Evolutionary conservation across 2,329 filamentous ascomycete species (phyloP).

Genomic region (Bertia moriformis): DNA sequence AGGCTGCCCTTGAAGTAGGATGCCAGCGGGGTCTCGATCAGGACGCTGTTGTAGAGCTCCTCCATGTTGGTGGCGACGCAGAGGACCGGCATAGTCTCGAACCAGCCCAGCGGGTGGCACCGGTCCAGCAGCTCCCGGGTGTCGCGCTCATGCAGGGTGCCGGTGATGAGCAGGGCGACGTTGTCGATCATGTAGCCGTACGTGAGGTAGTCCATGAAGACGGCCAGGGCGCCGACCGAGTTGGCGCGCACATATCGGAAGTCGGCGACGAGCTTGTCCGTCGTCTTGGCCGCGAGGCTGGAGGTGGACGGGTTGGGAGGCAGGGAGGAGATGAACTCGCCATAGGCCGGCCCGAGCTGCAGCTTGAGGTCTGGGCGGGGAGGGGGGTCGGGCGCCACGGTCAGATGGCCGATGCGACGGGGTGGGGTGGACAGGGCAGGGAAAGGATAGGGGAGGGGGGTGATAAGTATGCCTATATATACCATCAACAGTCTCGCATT

Average conservation of each 20-base stretch:
- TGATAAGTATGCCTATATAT: no score
- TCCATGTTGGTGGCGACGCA: constrained; percentile 98
- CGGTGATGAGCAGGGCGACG: constrained; percentile 91
- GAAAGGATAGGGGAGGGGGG: no score
- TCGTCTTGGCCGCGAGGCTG: constrained; percentile 82
- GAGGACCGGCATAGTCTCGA: constrained; percentile 95
- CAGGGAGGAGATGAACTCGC: constrained; percentile 85
- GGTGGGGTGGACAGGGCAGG: no score
- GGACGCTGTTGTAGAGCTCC: constrained; percentile 93
- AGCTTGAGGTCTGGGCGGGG: constrained; percentile 71
- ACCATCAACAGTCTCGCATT: constrained; percentile 98
- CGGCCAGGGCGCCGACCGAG: constrained; percentile 74
- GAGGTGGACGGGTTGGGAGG: constrained; percentile 96
- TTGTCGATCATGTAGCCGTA: constrained; percentile 99
- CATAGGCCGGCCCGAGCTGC: constrained; percentile 89
- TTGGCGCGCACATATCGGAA: constrained; percentile 94
- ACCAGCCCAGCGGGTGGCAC: constrained; percentile 95
- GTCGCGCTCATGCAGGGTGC: constrained; percentile 91
- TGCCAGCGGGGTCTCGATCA: constrained; percentile 90
- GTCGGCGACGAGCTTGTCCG: constrained; percentile 93
- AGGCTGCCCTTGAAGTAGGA: constrained; percentile 95
- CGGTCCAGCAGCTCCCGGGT: constrained; percentile 87
- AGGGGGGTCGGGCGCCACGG: no score
- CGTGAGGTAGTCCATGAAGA: constrained; percentile 95
- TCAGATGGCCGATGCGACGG: no score